Base-by-base conservation (phyloP, 1,284 basidiomycete genomes). In the Boletus coffeatus region DNA sequence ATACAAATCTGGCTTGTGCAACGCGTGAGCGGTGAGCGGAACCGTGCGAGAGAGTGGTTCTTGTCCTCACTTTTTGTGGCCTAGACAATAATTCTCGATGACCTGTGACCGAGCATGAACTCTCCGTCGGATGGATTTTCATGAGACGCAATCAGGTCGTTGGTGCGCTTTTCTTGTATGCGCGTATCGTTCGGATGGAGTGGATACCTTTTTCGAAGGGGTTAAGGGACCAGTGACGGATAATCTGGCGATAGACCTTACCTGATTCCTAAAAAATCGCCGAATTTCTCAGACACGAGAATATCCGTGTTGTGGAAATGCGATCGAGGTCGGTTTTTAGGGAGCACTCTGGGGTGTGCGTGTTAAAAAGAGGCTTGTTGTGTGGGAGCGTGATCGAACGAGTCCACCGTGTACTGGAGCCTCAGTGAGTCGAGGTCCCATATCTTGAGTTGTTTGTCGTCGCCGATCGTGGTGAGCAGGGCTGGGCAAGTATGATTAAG, bases 21-120 rank as follows among this genome's bases (percentile, higher is more conserved):
- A 13, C 8, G 13, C 25, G 16, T 59, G 14, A 11, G 53, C 7
- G 39, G 25, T 71, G 25, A 66, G 63, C 9, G 6, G 14, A 56
- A 43, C 41, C 4, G 11, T 21, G 43, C 18, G 11, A 52, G 50
- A 34, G 58, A 61, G 29, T 32, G 21, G 59, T 18, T 41, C 56
- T 60, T 60, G n/a, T 18, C 1, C 86, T 68, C 66, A 94, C 92
- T 88, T 90, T 68, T 82, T 81, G 71, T 93, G 90, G 6, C 94
- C 94, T 48, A 95, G 81, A 65, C 94, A 90, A 74, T 87, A 96
- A 64, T 82, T 84, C 73, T 96, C 93, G 62, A 96, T 90, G 94
- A 96, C 1, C 90, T 86, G 70, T 97, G 95, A 5, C 95, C 94
- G 1, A 96, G 79, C 37, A 96, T 75, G 60, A 94, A 86, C 5